Percentiles rank a stretch among this genome's conserved stretches.
Evolutionary conservation across 2,329 filamentous ascomycete species (phyloP).

Genomic region (Penicillium brevicompactum): DNA sequence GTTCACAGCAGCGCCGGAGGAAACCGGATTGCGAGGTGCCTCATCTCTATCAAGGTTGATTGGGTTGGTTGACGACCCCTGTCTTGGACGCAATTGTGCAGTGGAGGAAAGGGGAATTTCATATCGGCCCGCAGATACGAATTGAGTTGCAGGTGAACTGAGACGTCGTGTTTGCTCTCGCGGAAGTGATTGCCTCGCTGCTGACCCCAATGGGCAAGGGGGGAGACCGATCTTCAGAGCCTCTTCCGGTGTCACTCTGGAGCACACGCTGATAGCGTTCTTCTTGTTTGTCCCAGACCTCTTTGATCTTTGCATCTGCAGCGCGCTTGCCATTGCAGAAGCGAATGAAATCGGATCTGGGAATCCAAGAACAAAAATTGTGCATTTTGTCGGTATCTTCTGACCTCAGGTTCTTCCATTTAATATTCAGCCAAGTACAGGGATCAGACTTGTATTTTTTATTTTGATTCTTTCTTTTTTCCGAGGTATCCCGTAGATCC

Average conservation of each 20-base stretch:
- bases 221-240: background rate
- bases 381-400: background rate
- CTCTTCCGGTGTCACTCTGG: background rate
- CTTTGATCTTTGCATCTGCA: background rate
- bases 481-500: too few species aligned
- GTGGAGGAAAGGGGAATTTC: background rate
- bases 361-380: background rate
- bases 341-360: background rate
- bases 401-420: too few species aligned
- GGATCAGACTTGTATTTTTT: too few species aligned
- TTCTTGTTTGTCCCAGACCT: background rate
- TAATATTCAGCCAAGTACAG: too few species aligned
- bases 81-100: background rate
- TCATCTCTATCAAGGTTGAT: background rate
- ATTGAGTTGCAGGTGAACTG: background rate
- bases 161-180: background rate
- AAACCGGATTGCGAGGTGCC: background rate
- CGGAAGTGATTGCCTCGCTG: background rate
- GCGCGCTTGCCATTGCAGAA: conserved; percentile 1
- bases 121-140: background rate
- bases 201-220: background rate
- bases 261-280: background rate
- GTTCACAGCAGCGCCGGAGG: background rate
- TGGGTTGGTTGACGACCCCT: background rate
- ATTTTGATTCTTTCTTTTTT: too few species aligned